These are phyloP conservation scores for Trebouxiophyceae sp. DNA, from an alignment of 163 green algal genomes.

Conservation along the genomic window DNA sequence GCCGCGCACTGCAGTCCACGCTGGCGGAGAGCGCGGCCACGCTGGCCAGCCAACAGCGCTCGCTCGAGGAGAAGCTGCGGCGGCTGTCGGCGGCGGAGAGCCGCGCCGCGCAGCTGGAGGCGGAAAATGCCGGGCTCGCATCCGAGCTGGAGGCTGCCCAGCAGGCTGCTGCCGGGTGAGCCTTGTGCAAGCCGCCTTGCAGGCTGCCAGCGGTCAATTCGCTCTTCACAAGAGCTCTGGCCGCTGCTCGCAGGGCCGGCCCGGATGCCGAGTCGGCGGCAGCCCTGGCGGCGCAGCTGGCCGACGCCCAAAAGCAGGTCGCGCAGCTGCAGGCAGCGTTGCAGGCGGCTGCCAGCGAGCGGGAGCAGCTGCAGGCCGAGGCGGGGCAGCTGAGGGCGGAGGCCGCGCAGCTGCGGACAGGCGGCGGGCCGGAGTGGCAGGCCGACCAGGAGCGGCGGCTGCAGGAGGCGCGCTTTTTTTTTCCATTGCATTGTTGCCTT, in stretches of 20 bases:
- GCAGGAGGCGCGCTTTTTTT: no score
- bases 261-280: no score
- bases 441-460: no score
- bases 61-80: slow-evolving; percentile 23
- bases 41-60: slow-evolving; percentile 35
- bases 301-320: slow-evolving; percentile 6
- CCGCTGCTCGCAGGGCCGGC: no score
- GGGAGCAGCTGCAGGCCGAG: slow-evolving; percentile 15
- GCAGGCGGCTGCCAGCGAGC: slow-evolving; percentile 14
- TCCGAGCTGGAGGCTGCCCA: slow-evolving; percentile 13
- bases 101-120: slow-evolving; percentile 22
- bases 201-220: no score
- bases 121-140: background rate
- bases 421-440: no score
- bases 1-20: slow-evolving; percentile 50
- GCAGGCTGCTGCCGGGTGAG: no score
- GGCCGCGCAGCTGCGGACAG: no score
- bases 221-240: no score
- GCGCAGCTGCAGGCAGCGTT: slow-evolving; percentile 5
- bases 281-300: slow-evolving; percentile 7
- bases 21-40: slow-evolving; percentile 28
- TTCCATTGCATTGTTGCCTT: no score
- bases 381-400: no score
- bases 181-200: no score
- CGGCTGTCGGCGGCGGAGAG: slow-evolving; percentile 21